phyloP scores from a whole-genome alignment of 2,329 filamentous ascomycete species.

The Cytospora mali region DNA sequence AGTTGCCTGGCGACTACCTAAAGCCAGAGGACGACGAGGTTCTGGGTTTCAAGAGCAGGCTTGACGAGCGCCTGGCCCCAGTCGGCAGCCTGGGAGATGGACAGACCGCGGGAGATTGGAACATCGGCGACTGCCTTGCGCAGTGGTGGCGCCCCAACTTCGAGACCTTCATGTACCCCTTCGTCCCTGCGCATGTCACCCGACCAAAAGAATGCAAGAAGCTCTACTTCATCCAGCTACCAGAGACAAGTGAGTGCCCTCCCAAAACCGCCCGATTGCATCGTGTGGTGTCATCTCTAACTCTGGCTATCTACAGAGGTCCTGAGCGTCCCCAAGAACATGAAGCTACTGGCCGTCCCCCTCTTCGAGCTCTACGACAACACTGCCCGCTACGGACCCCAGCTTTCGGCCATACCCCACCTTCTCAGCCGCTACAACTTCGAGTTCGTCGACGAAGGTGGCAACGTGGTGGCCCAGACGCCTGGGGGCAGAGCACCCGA shows the following conservation, averaged over 20 bases:
- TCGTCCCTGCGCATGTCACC: conserved; percentile 93
- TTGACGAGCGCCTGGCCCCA: conserved; percentile 92
- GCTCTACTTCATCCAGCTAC: conserved; percentile 94
- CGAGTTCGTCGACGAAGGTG: conserved; percentile 93
- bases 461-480: conserved; percentile 81
- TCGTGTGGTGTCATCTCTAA: not conserved
- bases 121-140: conserved; percentile 90
- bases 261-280: not conserved
- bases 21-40: conserved; percentile 87
- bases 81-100: conserved; percentile 85
- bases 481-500: conserved; percentile 67
- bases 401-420: conserved; percentile 94
- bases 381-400: conserved; percentile 89
- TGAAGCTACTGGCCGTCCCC: conserved; percentile 97
- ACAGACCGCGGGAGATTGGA: conserved; percentile 84
- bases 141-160: conserved; percentile 99
- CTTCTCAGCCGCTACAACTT: conserved; percentile 95
- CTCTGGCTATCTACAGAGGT: conserved; percentile 64
- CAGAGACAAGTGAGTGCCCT: conserved; percentile 75
- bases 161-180: conserved; percentile 99
- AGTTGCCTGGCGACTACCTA: conserved; percentile 95
- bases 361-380: conserved; percentile 99
- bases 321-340: conserved; percentile 96
- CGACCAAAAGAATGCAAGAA: conserved; percentile 99
- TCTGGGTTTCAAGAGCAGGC: conserved; percentile 87